A percentile compares a stretch with the other conserved stretches of the same genome.
Conservation (phyloP, 768 basidiomycete genomes). For the Russula emetica region DNA sequence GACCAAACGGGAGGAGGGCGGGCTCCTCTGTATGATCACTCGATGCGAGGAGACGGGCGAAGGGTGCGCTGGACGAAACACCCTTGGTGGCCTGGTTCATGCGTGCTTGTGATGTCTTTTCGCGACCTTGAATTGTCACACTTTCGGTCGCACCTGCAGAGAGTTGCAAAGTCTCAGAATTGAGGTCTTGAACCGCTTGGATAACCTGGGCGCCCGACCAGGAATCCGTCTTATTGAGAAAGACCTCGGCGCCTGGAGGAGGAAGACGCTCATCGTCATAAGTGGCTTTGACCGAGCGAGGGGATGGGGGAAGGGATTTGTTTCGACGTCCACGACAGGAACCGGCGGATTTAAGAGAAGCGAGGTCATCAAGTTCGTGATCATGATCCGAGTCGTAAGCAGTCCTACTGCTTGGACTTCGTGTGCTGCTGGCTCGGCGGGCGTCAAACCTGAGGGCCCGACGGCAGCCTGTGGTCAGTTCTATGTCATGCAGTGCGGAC, state of each 20-base stretch:
- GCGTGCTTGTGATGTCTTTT: conserved; percentile 40
- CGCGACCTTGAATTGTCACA: conserved; percentile 47
- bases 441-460: conserved; percentile 24
- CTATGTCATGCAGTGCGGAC: too few relatives aligned
- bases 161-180: conserved; percentile 74
- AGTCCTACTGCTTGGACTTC: conserved; percentile 22
- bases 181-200: conserved; percentile 74
- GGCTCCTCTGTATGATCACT: conserved; percentile 73
- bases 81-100: conserved; percentile 53
- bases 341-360: conserved; percentile 16
- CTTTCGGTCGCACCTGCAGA: conserved; percentile 71
- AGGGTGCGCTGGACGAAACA: conserved; percentile 51
- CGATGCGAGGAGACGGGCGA: conserved; percentile 56
- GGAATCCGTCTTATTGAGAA: conserved; percentile 66
- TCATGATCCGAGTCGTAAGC: conserved; percentile 21
- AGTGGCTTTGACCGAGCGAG: conserved; percentile 25
- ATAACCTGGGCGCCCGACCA: conserved; percentile 78
- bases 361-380: conserved; percentile 22
- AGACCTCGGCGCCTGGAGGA: conserved; percentile 58
- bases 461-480: too few relatives aligned
- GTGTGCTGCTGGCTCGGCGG: conserved; percentile 23
- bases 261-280: conserved; percentile 51
- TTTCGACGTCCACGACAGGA: conserved; percentile 26
- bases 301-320: conserved; percentile 30
- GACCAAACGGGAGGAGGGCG: conserved; percentile 67